Evolutionary conservation across 2,329 filamentous ascomycete genomes (phyloP).

Genomic region (Aspergillus brunneoviolaceus): DNA sequence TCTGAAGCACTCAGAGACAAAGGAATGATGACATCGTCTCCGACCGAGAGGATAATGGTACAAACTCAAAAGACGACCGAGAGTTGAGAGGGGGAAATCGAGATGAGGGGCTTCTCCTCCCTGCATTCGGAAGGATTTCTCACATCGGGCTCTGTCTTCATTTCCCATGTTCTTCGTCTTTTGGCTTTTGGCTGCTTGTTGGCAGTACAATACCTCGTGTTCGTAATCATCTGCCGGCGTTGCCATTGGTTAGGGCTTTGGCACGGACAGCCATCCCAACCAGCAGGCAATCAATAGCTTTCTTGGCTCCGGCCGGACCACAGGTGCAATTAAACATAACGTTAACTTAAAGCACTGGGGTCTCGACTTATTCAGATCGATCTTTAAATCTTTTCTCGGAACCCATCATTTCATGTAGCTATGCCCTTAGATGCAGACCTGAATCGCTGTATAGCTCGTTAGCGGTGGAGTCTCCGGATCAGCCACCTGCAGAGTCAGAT

Average conservation of each 20-base stretch:
- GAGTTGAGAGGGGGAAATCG: not conserved
- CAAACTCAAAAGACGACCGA: not conserved
- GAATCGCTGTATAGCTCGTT: constrained; percentile 5
- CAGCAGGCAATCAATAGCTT: not conserved
- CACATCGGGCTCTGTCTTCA: not conserved
- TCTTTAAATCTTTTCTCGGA: not conserved
- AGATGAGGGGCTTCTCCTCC: not conserved
- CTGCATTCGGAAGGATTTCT: too few species aligned
- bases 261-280: not conserved
- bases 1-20: not conserved
- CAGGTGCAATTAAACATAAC: not conserved
- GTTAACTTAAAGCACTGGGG: too few species aligned
- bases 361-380: too few species aligned
- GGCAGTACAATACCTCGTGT: constrained; percentile 3
- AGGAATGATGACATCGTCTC: not conserved
- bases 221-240: not conserved
- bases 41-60: not conserved
- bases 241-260: constrained; percentile 7
- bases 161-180: not conserved
- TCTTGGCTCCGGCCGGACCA: not conserved
- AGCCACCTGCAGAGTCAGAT: constrained; percentile 3
- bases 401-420: not conserved
- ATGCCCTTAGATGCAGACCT: not conserved
- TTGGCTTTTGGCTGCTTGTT: not conserved
- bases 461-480: not conserved